Conservation (phyloP, 2,329 filamentous ascomycete species). For the Xenoacremonium recifei region DNA sequence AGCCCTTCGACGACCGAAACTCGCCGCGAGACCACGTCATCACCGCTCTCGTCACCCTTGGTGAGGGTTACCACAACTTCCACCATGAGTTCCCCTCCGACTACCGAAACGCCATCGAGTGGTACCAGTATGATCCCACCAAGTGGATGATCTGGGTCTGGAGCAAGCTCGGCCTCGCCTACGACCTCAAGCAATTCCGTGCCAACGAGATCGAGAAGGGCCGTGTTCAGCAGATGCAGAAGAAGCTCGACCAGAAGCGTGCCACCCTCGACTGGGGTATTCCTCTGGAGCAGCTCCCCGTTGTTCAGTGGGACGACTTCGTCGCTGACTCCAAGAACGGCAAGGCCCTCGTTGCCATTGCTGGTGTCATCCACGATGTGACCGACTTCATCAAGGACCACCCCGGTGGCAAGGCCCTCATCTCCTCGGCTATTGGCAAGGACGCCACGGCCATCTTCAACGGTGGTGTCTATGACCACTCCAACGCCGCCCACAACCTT, state of each 20-base stretch:
- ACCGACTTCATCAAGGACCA: constrained; percentile 84
- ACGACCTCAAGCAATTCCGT: constrained; percentile 87
- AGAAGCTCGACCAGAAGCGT: constrained; percentile 90
- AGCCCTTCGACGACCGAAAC: constrained; percentile 92
- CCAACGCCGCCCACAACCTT: constrained; percentile 86
- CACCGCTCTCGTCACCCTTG: constrained; percentile 80
- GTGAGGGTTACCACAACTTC: constrained; percentile 93
- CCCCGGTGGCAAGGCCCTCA: constrained; percentile 87
- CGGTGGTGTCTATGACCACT: constrained; percentile 86
- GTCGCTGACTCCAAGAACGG: constrained; percentile 74
- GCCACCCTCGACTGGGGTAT: constrained; percentile 81
- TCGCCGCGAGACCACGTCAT: constrained; percentile 85
- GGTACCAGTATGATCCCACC: constrained; percentile 89
- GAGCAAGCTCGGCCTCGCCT: constrained; percentile 82
- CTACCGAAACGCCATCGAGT: constrained; percentile 88
- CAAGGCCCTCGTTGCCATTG: constrained; percentile 72
- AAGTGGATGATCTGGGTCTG: constrained; percentile 86
- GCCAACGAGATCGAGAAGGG: constrained; percentile 92
- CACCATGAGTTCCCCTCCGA: constrained; percentile 93
- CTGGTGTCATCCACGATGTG: constrained; percentile 84
- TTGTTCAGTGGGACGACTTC: constrained; percentile 85
- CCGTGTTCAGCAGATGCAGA: constrained; percentile 82
- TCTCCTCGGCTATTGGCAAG: constrained; percentile 78
- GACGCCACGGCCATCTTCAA: constrained; percentile 91
- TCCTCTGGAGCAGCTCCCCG: constrained; percentile 80